Base-by-base conservation (phyloP, 257 asterid species). In the Buddleja alternifolia region DNA sequence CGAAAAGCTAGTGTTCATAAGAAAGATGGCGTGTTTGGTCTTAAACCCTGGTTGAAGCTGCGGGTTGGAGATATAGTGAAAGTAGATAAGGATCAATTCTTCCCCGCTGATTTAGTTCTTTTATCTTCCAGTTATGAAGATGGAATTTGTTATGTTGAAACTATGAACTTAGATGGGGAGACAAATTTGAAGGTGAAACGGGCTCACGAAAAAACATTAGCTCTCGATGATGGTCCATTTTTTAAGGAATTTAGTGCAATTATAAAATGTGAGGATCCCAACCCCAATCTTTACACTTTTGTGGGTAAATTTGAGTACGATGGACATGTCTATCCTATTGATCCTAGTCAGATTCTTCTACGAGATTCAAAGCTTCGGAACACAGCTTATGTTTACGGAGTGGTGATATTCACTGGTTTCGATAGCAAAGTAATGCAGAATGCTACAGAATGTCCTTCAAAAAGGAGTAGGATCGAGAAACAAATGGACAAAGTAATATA, bases 381-480 rank as follows among this genome's bases (percentile, higher is more conserved):
- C 73, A 93, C 98, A 1, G 63, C 89, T 8, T 85, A 80, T 70
- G 80, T 92, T 46, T 92, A 88, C 70, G 98, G 98, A 70, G 96
- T 85, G 75, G 98, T 78, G 67, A 78, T 90, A 79, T 93, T 88
- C 85, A 85, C 95, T 11, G 98, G 98, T 50, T 88, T 78, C 69
- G 98, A 93, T 76, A 93, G 92, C 84, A 93, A 93, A 75, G 97
- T 93, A 10, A 90, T 93, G 98, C 97, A 93, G 69, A 93, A 93
- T 74, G 65, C 98, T 59, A 93, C 98, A 8, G 81, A 88, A 70
- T 93, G 93, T 61, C 98, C 98, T 54, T 93, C 98, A 8, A 93
- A 93, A 78, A 85, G 98, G 77, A 93, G 98, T 74, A 88, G 71
- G 45, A 80, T 90, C 19, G 98, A 93, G 77, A 85, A 85, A 69